Base-by-base conservation (phyloP, 371 early-diverging fungal genomes). In the Lichtheimia corymbifera region DNA sequence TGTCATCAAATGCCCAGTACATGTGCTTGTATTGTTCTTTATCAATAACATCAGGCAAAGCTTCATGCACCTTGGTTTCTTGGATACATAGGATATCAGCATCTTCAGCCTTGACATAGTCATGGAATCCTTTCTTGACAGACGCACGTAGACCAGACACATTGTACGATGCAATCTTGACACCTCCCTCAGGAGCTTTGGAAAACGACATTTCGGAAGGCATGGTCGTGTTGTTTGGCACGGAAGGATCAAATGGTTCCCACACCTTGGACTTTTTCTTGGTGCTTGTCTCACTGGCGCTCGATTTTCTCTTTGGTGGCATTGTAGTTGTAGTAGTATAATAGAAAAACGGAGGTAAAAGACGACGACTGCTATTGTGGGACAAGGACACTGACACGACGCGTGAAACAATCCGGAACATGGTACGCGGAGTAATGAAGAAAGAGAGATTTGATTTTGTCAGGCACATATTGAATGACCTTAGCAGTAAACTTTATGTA, bases 61-160 rank as follows among this genome's bases (percentile, higher is more conserved):
- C 79, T 52, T 77, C 79, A 65, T 88, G 87, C 18, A 91, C 70
- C 69, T 96, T 95, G 43, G 92, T 92, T 65, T 96, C 96, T 67
- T 95, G 94, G 17, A 96, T 50, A 66, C 91, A 93, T 3, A 95
- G 50, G 27, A 96, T 81, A 70, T 93, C 94, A 0, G 96, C 87
- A 55, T 93, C 77, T 67, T 96, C 96, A 0, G 91, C 91, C 9
- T 77, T 79, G 45, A 94, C 67, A 61, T 95, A 94, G 13, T 72
- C 73, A 40, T 83, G 82, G 63, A 92, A 90, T 0, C 94, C 91
- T 62, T 96, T 96, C 53, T 92, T 92, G 50, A 91, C 61, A 25
- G 90, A 74, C 0, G 95, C 86, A 12, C 79, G 77, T 20, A 95
- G 62, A 11, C 90, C 84, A 55, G 87, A 87, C 24, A 96, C 92